Base-by-base conservation (phyloP, 306 rosid genomes). In the Chamaecrista fasciculata region DNA sequence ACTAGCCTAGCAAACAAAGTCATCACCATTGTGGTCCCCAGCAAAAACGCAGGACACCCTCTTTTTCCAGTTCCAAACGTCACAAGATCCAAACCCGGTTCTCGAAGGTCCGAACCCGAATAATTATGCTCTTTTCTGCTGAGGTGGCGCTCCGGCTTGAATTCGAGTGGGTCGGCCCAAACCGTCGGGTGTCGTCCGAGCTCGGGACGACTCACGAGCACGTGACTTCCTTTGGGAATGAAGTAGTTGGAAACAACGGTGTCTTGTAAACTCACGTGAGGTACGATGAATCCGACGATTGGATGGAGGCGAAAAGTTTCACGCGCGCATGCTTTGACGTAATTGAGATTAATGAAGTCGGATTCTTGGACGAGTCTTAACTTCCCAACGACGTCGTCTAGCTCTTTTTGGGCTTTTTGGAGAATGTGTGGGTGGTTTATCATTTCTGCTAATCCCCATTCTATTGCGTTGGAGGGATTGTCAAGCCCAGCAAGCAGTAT, bases 391-490 rank as follows among this genome's bases (percentile, higher is more conserved):
- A 76, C 55, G n/a, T 39, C 16, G 15, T 85, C 79, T 2, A 82
- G 39, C 57, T 85, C 84, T 8, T 81, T 73, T 0, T n/a, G 19
- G 10, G 81, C 85, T 33, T 29, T 71, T 46, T 19, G 2, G 0
- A 77, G 71, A 3, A 73, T 0, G 34, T 71, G 56, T 0, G 81
- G 81, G 3, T 74, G 79, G n/a, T 85, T 74, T 2, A 82, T 11
- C 80, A 82, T 72, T 42, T 79, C 79, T 1, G 75, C 65, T 5
- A 82, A n/a, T 18, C 21, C 77, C 84, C 86, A 85, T 57, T 85
- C 85, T 3, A 57, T 21, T 24, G 46, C 59, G n/a, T 73, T 81
- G 6, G 56, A 73, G 4, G 78, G 89, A 33, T 79, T 85, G 20
- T 82, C 83, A 7, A 85, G 50, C 0, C 78, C 3, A 3, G 81